Evolutionary conservation across 257 asterid genomes (phyloP).

Genomic region (Nyctanthes arbortristis): DNA sequence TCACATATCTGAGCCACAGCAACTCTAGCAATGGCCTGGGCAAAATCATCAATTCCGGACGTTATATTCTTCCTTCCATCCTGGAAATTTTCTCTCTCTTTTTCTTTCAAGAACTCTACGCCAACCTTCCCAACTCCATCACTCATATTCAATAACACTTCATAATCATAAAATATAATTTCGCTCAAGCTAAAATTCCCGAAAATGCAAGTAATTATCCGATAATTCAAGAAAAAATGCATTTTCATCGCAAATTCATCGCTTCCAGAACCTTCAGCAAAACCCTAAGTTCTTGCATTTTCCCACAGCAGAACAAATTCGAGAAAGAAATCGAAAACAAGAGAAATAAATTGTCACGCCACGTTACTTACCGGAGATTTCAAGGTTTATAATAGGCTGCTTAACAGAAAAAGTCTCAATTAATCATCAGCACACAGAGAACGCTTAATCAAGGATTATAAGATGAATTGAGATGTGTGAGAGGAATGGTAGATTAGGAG

Average conservation of each 20-base stretch:
- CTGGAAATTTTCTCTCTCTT: slow-evolving; percentile 18
- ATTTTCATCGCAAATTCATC: neutral
- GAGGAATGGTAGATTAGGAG: neutral
- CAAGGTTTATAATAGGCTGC: neutral
- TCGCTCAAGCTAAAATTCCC: slow-evolving; percentile 25
- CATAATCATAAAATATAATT: slow-evolving; percentile 35
- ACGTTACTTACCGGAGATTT: slow-evolving; percentile 7
- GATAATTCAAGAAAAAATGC: neutral
- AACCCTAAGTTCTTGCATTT: neutral
- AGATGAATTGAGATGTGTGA: neutral
- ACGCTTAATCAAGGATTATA: too few species aligned
- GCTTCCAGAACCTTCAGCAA: neutral
- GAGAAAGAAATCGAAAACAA: neutral
- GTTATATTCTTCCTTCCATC: slow-evolving; percentile 35
- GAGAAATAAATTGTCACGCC: too few species aligned
- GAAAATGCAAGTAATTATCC: neutral
- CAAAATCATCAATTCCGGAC: slow-evolving; percentile 30
- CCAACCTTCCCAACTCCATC: slow-evolving; percentile 66
- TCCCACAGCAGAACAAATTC: neutral
- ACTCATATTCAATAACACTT: slow-evolving; percentile 66
- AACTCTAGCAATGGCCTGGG: neutral
- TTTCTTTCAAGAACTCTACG: slow-evolving; percentile 43
- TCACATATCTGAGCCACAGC: neutral
- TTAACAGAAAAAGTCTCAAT: neutral
- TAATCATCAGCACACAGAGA: too few species aligned